Percentiles rank a stretch among this genome's conserved stretches.
These are phyloP conservation scores for Fusarium keratoplasticum DNA, from an alignment of 2,329 filamentous ascomycete species.

Conservation along the genomic window DNA sequence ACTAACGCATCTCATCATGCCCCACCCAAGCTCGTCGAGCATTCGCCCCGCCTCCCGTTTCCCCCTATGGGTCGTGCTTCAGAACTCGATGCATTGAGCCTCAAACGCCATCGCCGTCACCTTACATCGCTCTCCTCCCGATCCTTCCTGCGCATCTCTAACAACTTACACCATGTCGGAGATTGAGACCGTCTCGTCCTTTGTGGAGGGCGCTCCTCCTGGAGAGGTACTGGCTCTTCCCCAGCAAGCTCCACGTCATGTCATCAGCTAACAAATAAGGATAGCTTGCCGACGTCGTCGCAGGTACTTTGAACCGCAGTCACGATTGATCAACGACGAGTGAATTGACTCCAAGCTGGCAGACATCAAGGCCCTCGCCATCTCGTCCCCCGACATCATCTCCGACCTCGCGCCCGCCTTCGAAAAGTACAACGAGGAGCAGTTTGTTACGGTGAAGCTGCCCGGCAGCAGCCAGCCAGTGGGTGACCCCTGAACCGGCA, in stretches of 20 bases:
- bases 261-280: constrained; percentile 46
- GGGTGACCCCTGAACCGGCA: constrained; percentile 22
- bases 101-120: constrained; percentile 30
- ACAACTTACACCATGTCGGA: constrained; percentile 49
- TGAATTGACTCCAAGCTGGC: constrained; percentile 40
- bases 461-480: constrained; percentile 80
- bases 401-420: constrained; percentile 84
- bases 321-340: neutral
- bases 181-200: constrained; percentile 73
- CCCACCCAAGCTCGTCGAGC: constrained; percentile 38
- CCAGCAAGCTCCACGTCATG: constrained; percentile 25
- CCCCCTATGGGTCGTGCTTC: constrained; percentile 31
- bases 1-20: constrained; percentile 29
- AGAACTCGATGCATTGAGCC: constrained; percentile 34
- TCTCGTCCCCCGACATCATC: constrained; percentile 74
- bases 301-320: constrained; percentile 67
- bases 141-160: constrained; percentile 16
- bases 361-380: constrained; percentile 92
- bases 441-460: constrained; percentile 89
- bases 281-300: constrained; percentile 88
- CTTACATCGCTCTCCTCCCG: constrained; percentile 6
- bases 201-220: constrained; percentile 93
- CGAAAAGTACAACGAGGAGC: constrained; percentile 95
- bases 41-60: constrained; percentile 42
- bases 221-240: constrained; percentile 79